A percentile compares a stretch with the other conserved stretches of the same genome.
Conservation (phyloP, 768 basidiomycete genomes). For the Filobasidium floriforme region DNA sequence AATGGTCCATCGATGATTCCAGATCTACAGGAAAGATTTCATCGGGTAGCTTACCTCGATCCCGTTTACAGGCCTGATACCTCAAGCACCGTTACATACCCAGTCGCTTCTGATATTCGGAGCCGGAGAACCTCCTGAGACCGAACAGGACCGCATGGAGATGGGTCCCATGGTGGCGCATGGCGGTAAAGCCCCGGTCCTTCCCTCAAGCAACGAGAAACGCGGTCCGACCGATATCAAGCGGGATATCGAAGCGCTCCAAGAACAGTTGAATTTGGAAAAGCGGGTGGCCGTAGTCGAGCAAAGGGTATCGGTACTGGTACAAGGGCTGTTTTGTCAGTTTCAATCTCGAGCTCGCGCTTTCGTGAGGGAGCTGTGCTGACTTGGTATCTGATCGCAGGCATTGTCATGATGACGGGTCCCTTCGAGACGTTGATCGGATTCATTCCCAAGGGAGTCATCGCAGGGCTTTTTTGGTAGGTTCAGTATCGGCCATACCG, state of each 20-base stretch:
- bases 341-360: conserved; percentile 39
- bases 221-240: background rate
- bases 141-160: background rate
- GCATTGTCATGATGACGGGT: conserved; percentile 66
- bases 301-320: conserved; percentile 81
- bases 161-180: background rate
- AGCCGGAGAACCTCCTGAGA: conserved; percentile 39
- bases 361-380: background rate
- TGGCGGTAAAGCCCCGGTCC: background rate
- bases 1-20: conserved; percentile 35
- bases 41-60: too few species aligned
- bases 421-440: conserved; percentile 74
- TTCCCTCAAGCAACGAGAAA: background rate
- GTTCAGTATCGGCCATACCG: background rate
- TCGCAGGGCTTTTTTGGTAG: conserved; percentile 76
- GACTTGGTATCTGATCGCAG: conserved; percentile 22
- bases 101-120: conserved; percentile 68
- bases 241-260: background rate
- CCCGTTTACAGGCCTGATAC: conserved; percentile 42
- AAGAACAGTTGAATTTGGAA: conserved; percentile 13
- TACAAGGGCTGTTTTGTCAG: conserved; percentile 60
- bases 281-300: conserved; percentile 61
- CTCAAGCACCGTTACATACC: conserved; percentile 82
- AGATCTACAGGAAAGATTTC: too few species aligned
- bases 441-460: conserved; percentile 64